These are phyloP conservation scores for Sicyos edulis DNA, from an alignment of 306 rosid species.

Conservation along the genomic window DNA sequence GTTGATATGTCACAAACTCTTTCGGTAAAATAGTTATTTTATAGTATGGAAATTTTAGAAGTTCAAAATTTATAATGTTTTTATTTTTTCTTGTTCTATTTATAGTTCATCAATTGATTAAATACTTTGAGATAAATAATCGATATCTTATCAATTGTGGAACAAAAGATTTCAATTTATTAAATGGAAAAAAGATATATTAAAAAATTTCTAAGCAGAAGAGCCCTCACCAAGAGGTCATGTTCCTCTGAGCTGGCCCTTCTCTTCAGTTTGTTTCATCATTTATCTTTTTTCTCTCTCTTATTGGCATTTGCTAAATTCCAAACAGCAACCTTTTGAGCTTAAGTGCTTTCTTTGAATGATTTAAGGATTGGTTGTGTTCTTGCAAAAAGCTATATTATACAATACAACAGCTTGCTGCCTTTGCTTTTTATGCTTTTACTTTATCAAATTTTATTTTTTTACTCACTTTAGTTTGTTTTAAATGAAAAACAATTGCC, in stretches of 20 bases:
- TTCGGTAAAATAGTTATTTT: too few species aligned
- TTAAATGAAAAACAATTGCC: not conserved
- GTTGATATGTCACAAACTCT: too few species aligned
- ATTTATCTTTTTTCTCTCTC: not conserved
- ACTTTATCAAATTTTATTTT: not conserved
- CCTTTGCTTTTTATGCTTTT: not conserved
- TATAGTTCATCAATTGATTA: too few species aligned
- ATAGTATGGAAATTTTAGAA: too few species aligned
- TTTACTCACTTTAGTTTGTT: not conserved
- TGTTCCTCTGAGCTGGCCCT: slow-evolving; percentile 4
- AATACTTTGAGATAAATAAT: too few species aligned
- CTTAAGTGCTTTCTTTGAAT: not conserved
- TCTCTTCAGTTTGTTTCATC: not conserved
- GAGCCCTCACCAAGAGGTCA: slow-evolving; percentile 10
- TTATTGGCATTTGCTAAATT: not conserved
- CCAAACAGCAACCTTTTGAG: slow-evolving; percentile 1
- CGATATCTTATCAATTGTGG: too few species aligned
- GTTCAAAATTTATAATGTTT: too few species aligned
- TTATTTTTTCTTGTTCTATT: too few species aligned
- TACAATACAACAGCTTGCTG: too few species aligned
- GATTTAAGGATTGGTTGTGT: not conserved
- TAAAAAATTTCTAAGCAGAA: not conserved
- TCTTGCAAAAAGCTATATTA: not conserved
- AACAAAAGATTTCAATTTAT: not conserved
- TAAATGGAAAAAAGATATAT: not conserved